Evolutionary conservation across 129 eudicot species (phyloP).

Genomic region (Gnaphalium uliginosum): DNA sequence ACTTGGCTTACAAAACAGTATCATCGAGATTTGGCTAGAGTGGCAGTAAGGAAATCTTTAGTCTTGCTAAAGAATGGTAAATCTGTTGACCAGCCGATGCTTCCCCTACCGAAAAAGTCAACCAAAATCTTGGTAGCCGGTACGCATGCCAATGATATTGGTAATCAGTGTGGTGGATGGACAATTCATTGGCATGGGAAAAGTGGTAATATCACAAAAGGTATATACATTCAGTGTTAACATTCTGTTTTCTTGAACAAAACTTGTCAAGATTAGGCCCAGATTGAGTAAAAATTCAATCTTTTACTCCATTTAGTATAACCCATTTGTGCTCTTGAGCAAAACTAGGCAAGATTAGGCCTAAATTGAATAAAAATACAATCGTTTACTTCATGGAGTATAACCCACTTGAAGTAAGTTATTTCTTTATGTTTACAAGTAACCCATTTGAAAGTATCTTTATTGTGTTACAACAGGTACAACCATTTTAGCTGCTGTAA

Average conservation of each 20-base stretch:
- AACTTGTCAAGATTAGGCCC: background rate
- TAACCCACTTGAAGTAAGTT: too few relatives aligned
- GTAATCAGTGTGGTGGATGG: constrained; percentile 94
- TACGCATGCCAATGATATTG: constrained; percentile 65
- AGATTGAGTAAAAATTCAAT: too few relatives aligned
- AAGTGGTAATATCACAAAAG: constrained; percentile 61
- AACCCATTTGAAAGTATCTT: background rate
- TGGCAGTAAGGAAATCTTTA: constrained; percentile 85
- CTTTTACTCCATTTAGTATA: too few relatives aligned
- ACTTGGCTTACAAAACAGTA: constrained; percentile 39
- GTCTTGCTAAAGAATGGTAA: constrained; percentile 80
- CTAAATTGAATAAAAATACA: too few relatives aligned
- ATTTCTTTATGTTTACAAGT: too few relatives aligned
- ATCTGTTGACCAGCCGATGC: constrained; percentile 43
- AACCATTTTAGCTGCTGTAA: constrained; percentile 65
- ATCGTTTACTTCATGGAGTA: too few relatives aligned
- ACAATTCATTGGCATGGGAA: constrained; percentile 80
- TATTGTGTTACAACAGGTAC: constrained; percentile 46
- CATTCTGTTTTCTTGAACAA: constrained; percentile 2
- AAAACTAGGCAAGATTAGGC: too few relatives aligned
- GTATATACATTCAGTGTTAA: constrained; percentile 30
- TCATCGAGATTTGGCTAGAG: constrained; percentile 74
- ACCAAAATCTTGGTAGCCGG: constrained; percentile 76
- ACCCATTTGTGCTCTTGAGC: too few relatives aligned
- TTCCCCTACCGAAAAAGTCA: constrained; percentile 71